phyloP scores from a whole-genome alignment of 441 rosid species.

The Biscutella auriculata region DNA sequence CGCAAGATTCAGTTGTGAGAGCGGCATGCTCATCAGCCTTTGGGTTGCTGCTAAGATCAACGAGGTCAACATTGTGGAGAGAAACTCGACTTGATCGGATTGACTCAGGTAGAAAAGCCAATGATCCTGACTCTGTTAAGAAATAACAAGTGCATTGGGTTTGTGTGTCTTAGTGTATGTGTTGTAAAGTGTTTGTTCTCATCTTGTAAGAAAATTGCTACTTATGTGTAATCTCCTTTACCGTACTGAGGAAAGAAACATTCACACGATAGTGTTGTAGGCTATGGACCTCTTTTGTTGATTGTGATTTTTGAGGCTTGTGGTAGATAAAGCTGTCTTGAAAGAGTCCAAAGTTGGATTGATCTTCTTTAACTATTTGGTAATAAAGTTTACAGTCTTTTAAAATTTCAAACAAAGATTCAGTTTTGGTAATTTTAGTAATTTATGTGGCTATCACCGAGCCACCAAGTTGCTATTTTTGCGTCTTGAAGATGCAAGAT shows the following conservation, averaged over 20 bases:
- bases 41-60: slow-evolving; percentile 66
- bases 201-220: not conserved
- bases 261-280: slow-evolving; percentile 10
- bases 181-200: slow-evolving; percentile 15
- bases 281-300: slow-evolving; percentile 8
- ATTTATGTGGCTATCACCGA: not conserved
- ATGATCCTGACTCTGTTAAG: slow-evolving; percentile 26
- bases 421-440: not conserved
- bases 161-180: not conserved
- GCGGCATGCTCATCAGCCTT: slow-evolving; percentile 77
- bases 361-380: not conserved
- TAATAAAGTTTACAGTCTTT: not conserved
- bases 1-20: slow-evolving; percentile 73
- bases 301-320: slow-evolving; percentile 8
- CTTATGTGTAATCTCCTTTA: slow-evolving; percentile 1
- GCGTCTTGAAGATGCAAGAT: not conserved
- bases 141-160: not conserved
- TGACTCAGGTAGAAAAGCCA: slow-evolving; percentile 32
- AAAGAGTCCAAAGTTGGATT: not conserved
- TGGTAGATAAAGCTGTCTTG: not conserved
- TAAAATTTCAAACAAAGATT: not conserved
- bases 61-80: slow-evolving; percentile 54
- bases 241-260: slow-evolving; percentile 9
- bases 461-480: slow-evolving; percentile 2
- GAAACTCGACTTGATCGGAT: slow-evolving; percentile 46